Conservation (phyloP, 345 rosid genomes). For the Boechera retrofracta region DNA sequence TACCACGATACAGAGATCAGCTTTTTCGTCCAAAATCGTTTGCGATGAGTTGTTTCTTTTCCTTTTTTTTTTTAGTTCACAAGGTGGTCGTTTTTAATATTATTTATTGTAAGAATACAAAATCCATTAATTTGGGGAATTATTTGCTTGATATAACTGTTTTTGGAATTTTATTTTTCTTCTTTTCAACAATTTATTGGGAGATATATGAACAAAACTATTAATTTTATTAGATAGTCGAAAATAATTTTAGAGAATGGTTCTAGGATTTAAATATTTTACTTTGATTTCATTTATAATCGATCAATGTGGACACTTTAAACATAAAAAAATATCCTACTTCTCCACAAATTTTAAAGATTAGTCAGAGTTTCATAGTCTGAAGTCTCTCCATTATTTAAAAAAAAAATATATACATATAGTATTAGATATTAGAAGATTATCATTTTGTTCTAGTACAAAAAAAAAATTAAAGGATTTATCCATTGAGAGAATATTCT, state of each 20-base stretch:
- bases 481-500: neutral
- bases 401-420: neutral
- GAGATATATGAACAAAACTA: neutral
- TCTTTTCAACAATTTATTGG: neutral
- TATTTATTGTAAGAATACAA: slow-evolving; percentile 11
- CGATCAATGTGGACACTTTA: neutral
- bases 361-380: neutral
- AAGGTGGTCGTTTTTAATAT: neutral
- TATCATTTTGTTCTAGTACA: neutral
- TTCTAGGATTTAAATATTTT: neutral
- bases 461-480: neutral
- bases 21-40: slow-evolving; percentile 20
- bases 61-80: neutral
- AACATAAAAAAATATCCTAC: neutral
- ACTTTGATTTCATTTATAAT: neutral
- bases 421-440: neutral
- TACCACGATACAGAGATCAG: slow-evolving; percentile 4
- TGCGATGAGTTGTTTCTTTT: neutral
- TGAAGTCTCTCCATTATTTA: neutral
- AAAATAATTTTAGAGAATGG: neutral
- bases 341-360: neutral
- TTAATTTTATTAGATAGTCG: neutral
- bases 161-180: neutral
- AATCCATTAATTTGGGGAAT: slow-evolving; percentile 10
- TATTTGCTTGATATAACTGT: slow-evolving; percentile 22